Evolutionary conservation across 1,284 basidiomycete species (phyloP).

Genomic region (Apiotrichum akiyoshidainum): DNA sequence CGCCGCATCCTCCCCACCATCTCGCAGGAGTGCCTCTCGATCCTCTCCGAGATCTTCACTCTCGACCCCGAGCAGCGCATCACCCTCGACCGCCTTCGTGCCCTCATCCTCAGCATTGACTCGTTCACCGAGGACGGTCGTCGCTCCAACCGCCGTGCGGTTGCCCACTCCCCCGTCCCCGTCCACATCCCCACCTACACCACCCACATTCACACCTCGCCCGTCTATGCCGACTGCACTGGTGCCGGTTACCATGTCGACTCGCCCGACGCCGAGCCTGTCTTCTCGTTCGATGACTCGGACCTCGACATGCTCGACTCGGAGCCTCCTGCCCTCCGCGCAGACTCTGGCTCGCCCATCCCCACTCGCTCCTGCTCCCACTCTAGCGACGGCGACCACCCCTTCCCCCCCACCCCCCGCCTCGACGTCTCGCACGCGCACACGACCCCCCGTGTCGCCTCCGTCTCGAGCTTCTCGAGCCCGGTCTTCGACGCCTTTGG

Average conservation of each 20-base stretch:
- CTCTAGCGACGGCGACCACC: slow-evolving; percentile 33
- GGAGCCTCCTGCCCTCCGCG: slow-evolving; percentile 40
- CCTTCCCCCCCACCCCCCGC: slow-evolving; percentile 43
- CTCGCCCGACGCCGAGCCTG: slow-evolving; percentile 30
- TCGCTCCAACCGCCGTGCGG: slow-evolving; percentile 50
- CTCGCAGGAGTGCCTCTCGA: slow-evolving; percentile 51
- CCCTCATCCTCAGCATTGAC: slow-evolving; percentile 59
- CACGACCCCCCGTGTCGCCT: slow-evolving; percentile 14
- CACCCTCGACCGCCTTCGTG: slow-evolving; percentile 63
- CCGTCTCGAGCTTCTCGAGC: slow-evolving; percentile 16
- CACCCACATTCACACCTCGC: slow-evolving; percentile 13
- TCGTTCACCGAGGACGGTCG: slow-evolving; percentile 65
- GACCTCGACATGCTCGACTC: slow-evolving; percentile 18
- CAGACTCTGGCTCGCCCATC: slow-evolving; percentile 39
- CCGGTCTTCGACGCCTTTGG: slow-evolving; percentile 19
- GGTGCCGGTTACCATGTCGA: slow-evolving; percentile 19
- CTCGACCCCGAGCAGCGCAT: slow-evolving; percentile 58
- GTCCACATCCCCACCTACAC: slow-evolving; percentile 32
- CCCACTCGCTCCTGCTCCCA: slow-evolving; percentile 30
- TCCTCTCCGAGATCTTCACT: slow-evolving; percentile 62
- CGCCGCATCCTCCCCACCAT: slow-evolving; percentile 69
- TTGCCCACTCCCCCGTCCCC: slow-evolving; percentile 19
- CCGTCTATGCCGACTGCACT: slow-evolving; percentile 15
- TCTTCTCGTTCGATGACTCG: slow-evolving; percentile 37
- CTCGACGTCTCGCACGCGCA: slow-evolving; percentile 14